A percentile compares a stretch with the other conserved stretches of the same genome.
Conservation (phyloP, 208 protist species). For the Novymonas esmeraldas region DNA sequence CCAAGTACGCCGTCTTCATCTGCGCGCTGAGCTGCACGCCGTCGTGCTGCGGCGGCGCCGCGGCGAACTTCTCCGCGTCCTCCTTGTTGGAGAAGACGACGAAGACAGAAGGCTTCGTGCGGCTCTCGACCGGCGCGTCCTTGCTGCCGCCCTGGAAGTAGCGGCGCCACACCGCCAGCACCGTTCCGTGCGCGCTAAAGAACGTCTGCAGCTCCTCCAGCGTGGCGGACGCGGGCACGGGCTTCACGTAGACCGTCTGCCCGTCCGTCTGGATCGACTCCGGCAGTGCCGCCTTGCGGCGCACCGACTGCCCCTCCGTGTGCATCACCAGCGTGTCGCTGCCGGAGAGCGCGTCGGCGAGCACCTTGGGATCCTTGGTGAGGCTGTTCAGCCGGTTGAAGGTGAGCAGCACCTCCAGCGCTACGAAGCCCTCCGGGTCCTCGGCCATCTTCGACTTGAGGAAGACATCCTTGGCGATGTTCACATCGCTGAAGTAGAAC, state of each 20-base stretch:
- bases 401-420: slow-evolving; percentile 78
- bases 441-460: slow-evolving; percentile 90
- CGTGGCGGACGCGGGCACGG: slow-evolving; percentile 68
- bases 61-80: slow-evolving; percentile 72
- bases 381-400: slow-evolving; percentile 87
- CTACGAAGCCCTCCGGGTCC: slow-evolving; percentile 80
- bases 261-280: slow-evolving; percentile 88
- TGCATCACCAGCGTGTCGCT: slow-evolving; percentile 74
- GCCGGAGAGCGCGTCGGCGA: slow-evolving; percentile 62
- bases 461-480: slow-evolving; percentile 90
- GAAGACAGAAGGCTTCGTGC: slow-evolving; percentile 85
- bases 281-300: slow-evolving; percentile 77
- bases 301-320: slow-evolving; percentile 66
- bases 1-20: slow-evolving; percentile 84
- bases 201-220: slow-evolving; percentile 81
- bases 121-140: slow-evolving; percentile 50
- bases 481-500: slow-evolving; percentile 95
- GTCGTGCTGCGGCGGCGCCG: slow-evolving; percentile 58
- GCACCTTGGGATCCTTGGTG: slow-evolving; percentile 66
- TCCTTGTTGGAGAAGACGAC: slow-evolving; percentile 75
- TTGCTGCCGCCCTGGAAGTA: slow-evolving; percentile 77
- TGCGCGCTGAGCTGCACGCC: slow-evolving; percentile 72
- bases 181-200: slow-evolving; percentile 73
- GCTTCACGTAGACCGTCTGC: slow-evolving; percentile 89
- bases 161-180: slow-evolving; percentile 87